Evolutionary conservation across 192 early-diverging fungal species (phyloP).

Genomic region (Entophlyctis helioformis): DNA sequence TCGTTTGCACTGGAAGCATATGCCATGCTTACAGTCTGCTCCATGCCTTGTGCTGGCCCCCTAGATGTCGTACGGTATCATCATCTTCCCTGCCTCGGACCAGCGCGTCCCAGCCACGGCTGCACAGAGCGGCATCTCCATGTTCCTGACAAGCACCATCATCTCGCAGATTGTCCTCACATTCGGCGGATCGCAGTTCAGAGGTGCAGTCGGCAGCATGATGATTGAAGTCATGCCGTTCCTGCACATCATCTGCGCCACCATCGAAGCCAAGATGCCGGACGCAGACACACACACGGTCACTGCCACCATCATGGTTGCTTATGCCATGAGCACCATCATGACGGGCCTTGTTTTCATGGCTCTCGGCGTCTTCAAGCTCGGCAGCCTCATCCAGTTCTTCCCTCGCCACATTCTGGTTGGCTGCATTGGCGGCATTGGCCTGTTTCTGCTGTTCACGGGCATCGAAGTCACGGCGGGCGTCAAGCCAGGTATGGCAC

Average conservation of each 20-base stretch:
- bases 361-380: constrained; percentile 67
- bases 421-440: constrained; percentile 67
- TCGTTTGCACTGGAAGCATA: too few species aligned
- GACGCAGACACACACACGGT: constrained; percentile 51
- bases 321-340: constrained; percentile 77
- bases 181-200: constrained; percentile 79
- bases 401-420: constrained; percentile 79
- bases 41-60: too few species aligned
- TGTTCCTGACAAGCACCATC: constrained; percentile 71
- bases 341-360: constrained; percentile 83
- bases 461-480: constrained; percentile 77
- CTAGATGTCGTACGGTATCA: constrained; percentile 48
- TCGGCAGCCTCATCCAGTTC: constrained; percentile 45
- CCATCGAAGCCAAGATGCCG: constrained; percentile 47
- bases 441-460: constrained; percentile 73
- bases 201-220: constrained; percentile 87
- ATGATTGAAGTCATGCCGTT: constrained; percentile 87
- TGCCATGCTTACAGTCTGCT: too few species aligned
- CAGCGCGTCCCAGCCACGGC: constrained; percentile 27
- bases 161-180: constrained; percentile 35
- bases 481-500: constrained; percentile 45
- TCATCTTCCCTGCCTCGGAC: constrained; percentile 78
- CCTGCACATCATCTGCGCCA: constrained; percentile 63
- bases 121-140: constrained; percentile 72
- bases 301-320: constrained; percentile 79